phyloP scores from a whole-genome alignment of 768 basidiomycete species.

The Tulasnella sp. region DNA sequence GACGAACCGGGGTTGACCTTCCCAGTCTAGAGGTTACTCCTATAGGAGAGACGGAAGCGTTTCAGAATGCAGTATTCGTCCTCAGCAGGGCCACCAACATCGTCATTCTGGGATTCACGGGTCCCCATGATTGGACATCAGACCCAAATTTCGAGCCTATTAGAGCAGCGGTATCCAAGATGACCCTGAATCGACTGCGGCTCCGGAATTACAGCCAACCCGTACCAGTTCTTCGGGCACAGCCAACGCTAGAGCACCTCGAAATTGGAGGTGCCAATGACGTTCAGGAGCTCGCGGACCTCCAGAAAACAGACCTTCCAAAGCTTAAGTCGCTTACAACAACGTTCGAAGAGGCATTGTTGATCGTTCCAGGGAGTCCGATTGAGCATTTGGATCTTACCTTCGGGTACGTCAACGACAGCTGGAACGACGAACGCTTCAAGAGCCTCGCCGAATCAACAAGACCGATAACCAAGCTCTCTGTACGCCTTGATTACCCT shows the following conservation, averaged over 20 bases:
- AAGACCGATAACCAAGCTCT: neutral
- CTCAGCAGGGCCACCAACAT: neutral
- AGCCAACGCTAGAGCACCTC: neutral
- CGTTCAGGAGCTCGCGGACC: neutral
- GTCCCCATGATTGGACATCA: neutral
- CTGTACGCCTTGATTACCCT: neutral
- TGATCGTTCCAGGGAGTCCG: neutral
- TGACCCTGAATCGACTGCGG: neutral
- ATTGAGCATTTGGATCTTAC: neutral
- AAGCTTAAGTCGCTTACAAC: neutral
- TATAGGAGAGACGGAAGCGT: neutral
- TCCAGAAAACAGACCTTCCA: neutral
- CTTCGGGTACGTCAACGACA: neutral
- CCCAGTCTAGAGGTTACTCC: too few relatives aligned
- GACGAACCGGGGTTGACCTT: neutral
- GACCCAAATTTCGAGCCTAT: neutral
- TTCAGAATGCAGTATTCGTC: neutral
- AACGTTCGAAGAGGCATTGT: neutral
- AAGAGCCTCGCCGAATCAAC: neutral
- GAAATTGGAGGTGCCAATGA: neutral
- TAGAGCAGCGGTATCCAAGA: neutral
- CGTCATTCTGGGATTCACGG: neutral
- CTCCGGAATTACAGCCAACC: neutral
- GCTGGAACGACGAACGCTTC: neutral
- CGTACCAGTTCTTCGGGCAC: neutral